Evolutionary conservation across 768 basidiomycete genomes (phyloP).

Genomic region (Xerocomellus chrysenteron): DNA sequence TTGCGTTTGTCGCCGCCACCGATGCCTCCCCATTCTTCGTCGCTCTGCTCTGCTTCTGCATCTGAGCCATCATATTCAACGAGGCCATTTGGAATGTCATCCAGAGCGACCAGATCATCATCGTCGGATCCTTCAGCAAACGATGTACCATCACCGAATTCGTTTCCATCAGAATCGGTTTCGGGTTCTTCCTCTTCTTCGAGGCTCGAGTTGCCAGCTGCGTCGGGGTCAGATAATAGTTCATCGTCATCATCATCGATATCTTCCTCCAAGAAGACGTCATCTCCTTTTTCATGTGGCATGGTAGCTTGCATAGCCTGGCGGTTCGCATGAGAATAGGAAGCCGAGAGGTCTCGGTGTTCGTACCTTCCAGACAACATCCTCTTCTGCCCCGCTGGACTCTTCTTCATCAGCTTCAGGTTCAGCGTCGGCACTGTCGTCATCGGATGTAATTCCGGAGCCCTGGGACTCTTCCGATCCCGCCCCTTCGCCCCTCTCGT

Average conservation of each 20-base stretch:
- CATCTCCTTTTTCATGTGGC: conserved; percentile 57
- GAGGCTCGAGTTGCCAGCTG: conserved; percentile 32
- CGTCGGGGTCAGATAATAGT: conserved; percentile 26
- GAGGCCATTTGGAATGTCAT: conserved; percentile 54
- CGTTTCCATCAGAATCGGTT: conserved; percentile 31
- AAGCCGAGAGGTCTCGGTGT: neutral
- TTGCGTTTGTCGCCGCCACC: conserved; percentile 54
- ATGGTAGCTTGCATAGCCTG: conserved; percentile 91
- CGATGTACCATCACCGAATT: conserved; percentile 47
- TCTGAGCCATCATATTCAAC: conserved; percentile 61
- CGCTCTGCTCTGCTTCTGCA: conserved; percentile 23
- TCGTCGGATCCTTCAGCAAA: conserved; percentile 68
- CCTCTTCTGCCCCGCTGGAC: conserved; percentile 55
- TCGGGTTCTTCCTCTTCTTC: conserved; percentile 32
- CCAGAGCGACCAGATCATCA: conserved; percentile 63
- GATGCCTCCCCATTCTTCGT: conserved; percentile 37
- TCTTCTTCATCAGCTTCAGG: conserved; percentile 41
- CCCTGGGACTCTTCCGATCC: conserved; percentile 26
- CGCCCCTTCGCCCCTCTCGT: conserved; percentile 26
- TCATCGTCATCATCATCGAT: conserved; percentile 27
- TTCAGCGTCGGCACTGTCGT: conserved; percentile 21
- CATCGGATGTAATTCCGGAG: conserved; percentile 18
- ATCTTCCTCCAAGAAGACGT: conserved; percentile 40
- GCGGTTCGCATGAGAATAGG: neutral
- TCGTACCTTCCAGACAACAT: conserved; percentile 85